Evolutionary conservation across 2,329 filamentous ascomycete species (phyloP).

Genomic region (Pseudocercospora eumusae): DNA sequence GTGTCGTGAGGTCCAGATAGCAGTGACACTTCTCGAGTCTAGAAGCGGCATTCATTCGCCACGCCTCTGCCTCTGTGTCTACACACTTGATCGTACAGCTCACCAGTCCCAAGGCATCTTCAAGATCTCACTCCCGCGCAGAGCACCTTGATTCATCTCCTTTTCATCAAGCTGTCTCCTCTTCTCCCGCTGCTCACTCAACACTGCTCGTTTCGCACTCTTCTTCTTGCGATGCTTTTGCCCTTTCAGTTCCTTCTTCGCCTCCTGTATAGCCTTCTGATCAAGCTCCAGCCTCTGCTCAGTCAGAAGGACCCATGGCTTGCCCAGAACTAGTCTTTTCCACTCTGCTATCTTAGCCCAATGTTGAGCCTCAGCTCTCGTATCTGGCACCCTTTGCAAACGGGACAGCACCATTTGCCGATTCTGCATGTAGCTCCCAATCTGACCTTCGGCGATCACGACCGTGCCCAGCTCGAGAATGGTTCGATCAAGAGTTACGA

Average conservation of each 20-base stretch:
- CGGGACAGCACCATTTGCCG: slow-evolving; percentile 60
- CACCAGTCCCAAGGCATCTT: slow-evolving; percentile 29
- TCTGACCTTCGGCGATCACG: slow-evolving; percentile 59
- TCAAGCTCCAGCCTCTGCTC: slow-evolving; percentile 49
- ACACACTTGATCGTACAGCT: background rate
- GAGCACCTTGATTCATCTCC: slow-evolving; percentile 45
- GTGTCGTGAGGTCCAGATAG: background rate
- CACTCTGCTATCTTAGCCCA: slow-evolving; percentile 56
- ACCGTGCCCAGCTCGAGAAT: slow-evolving; percentile 51
- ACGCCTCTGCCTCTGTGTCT: too few species aligned
- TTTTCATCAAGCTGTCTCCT: slow-evolving; percentile 45
- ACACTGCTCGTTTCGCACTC: slow-evolving; percentile 39
- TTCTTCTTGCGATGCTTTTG: slow-evolving; percentile 39
- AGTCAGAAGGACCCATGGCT: slow-evolving; percentile 55
- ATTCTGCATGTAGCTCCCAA: slow-evolving; percentile 52
- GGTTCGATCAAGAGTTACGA: slow-evolving; percentile 45
- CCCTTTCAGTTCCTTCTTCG: slow-evolving; percentile 41
- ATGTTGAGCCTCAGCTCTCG: slow-evolving; percentile 56
- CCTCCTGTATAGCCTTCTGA: slow-evolving; percentile 39
- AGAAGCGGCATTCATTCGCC: too few species aligned
- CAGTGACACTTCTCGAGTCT: background rate
- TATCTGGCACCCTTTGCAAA: slow-evolving; percentile 52
- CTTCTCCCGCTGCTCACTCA: slow-evolving; percentile 42
- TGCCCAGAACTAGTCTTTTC: slow-evolving; percentile 51
- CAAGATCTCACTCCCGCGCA: slow-evolving; percentile 31